These are phyloP conservation scores for Pluteus cervinus DNA, from an alignment of 768 basidiomycete species.

Conservation along the genomic window DNA sequence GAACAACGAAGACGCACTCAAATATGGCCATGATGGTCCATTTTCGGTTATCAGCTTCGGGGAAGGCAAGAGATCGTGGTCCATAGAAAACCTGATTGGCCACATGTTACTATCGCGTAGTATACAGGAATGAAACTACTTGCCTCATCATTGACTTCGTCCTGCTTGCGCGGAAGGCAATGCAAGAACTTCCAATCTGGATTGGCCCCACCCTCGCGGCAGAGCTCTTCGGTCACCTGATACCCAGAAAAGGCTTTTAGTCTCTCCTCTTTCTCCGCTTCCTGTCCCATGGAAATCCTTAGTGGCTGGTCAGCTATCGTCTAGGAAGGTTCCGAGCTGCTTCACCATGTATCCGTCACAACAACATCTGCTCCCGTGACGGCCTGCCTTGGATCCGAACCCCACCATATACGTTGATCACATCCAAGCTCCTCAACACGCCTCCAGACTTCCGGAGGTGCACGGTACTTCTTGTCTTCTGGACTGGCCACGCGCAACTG, in stretches of 20 bases:
- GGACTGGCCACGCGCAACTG: conserved; percentile 82
- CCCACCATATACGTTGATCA: conserved; percentile 71
- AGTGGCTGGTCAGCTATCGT: neutral
- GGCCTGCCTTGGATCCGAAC: conserved; percentile 76
- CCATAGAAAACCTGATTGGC: conserved; percentile 80
- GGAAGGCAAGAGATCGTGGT: conserved; percentile 85
- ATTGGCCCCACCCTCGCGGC: conserved; percentile 74
- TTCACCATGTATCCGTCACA: conserved; percentile 93
- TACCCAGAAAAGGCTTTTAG: conserved; percentile 85
- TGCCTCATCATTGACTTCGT: conserved; percentile 97
- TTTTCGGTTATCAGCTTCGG: conserved; percentile 93
- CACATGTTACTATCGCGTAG: no score
- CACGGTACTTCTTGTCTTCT: conserved; percentile 60
- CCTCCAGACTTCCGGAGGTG: conserved; percentile 72
- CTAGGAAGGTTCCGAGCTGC: conserved; percentile 5
- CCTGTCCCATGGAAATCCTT: conserved; percentile 99
- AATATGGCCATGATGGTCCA: conserved; percentile 95
- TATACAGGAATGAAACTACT: conserved; percentile 9
- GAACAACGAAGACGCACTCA: conserved; percentile 50
- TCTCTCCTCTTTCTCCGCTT: conserved; percentile 85
- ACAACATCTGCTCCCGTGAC: conserved; percentile 90
- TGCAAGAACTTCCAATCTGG: conserved; percentile 93
- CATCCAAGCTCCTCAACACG: conserved; percentile 72
- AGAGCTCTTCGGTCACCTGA: conserved; percentile 89
- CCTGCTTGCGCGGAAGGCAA: conserved; percentile 85